These are phyloP conservation scores for Syncephalis plumigaleata DNA, from an alignment of 371 early-diverging fungal genomes.

Conservation along the genomic window DNA sequence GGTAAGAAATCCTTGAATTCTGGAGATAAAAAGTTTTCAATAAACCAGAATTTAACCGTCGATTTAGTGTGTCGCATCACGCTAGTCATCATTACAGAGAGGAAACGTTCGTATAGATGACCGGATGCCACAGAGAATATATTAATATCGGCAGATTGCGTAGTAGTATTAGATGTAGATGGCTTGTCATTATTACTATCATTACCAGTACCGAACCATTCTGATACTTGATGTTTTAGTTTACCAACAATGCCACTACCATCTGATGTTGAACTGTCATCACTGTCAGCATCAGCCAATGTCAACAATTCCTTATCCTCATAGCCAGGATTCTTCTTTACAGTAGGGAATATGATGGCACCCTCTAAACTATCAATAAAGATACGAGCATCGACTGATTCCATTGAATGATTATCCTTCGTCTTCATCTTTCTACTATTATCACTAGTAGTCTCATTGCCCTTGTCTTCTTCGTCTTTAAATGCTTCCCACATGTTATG, in stretches of 20 bases:
- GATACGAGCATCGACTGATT: constrained; percentile 9
- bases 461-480: neutral
- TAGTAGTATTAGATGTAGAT: constrained; percentile 2
- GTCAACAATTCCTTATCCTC: constrained; percentile 43
- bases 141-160: constrained; percentile 52
- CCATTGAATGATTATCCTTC: too few species aligned
- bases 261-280: neutral
- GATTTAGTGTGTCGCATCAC: constrained; percentile 74
- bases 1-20: constrained; percentile 86
- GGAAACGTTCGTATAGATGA: constrained; percentile 88
- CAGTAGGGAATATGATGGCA: constrained; percentile 51
- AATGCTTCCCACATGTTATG: constrained; percentile 5
- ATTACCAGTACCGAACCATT: neutral
- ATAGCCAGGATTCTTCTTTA: constrained; percentile 62
- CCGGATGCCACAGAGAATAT: constrained; percentile 95
- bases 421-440: constrained; percentile 16
- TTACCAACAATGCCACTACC: neutral
- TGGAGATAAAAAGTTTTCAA: constrained; percentile 91
- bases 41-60: constrained; percentile 92
- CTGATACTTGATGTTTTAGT: neutral
- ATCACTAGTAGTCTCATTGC: neutral
- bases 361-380: constrained; percentile 67
- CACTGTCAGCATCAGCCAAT: neutral
- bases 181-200: neutral
- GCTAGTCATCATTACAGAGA: constrained; percentile 90